phyloP scores from a whole-genome alignment of 306 rosid species.

The Acacia crassicarpa region DNA sequence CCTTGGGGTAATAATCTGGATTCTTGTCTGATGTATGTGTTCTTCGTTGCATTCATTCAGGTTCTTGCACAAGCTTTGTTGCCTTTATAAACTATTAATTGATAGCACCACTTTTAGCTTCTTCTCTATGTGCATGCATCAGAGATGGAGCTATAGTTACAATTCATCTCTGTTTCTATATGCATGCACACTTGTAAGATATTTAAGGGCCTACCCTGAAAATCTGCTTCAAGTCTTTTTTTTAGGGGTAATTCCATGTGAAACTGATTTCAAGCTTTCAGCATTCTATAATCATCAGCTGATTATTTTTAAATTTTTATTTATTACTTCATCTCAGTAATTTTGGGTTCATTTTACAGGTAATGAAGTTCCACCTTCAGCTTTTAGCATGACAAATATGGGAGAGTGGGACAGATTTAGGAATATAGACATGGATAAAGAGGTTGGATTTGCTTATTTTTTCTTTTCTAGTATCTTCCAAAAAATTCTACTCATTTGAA shows the following conservation, averaged over 20 bases:
- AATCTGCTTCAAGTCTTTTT: slow-evolving; percentile 24
- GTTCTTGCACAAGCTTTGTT: background rate
- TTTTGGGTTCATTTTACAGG: slow-evolving; percentile 61
- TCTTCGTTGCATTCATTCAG: slow-evolving; percentile 9
- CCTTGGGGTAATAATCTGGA: slow-evolving; percentile 66
- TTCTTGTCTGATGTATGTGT: slow-evolving; percentile 12
- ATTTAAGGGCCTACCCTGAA: background rate
- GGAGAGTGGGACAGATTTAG: slow-evolving; percentile 91
- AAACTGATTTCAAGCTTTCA: slow-evolving; percentile 16
- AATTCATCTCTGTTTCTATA: background rate
- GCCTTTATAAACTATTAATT: background rate
- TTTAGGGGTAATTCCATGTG: slow-evolving; percentile 13
- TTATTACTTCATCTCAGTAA: slow-evolving; percentile 5
- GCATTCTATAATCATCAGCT: slow-evolving; percentile 9
- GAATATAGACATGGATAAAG: slow-evolving; percentile 97
- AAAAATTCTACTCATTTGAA: background rate
- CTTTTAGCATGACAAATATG: slow-evolving; percentile 74
- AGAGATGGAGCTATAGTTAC: background rate
- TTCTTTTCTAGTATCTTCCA: background rate
- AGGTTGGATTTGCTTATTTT: slow-evolving; percentile 53
- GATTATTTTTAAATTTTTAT: slow-evolving; percentile 1
- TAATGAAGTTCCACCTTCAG: slow-evolving; percentile 76
- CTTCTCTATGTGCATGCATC: background rate
- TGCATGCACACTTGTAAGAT: background rate
- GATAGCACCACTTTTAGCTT: background rate